phyloP scores from a whole-genome alignment of 2,329 filamentous ascomycete genomes.

The Microcera coccophila region DNA sequence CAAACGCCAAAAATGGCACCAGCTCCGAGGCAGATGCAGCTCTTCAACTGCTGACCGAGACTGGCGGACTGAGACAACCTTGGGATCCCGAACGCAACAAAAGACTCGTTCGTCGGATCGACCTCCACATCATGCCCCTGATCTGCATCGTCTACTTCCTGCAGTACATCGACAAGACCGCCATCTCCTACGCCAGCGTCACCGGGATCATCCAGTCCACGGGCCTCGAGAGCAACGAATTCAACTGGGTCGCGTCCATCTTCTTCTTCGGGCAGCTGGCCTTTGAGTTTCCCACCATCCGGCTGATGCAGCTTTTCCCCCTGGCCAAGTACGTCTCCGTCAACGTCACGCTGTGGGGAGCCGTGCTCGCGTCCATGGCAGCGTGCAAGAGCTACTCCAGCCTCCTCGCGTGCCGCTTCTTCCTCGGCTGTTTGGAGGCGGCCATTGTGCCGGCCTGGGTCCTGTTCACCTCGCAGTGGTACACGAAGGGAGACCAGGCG shows the following conservation, averaged over 20 bases:
- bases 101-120: constrained; percentile 19
- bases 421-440: constrained; percentile 14
- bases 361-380: constrained; percentile 13
- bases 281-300: constrained; percentile 37
- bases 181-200: constrained; percentile 24
- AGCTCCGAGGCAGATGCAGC: constrained; percentile 13
- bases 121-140: constrained; percentile 21
- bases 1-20: neutral
- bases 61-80: constrained; percentile 8
- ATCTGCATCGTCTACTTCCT: constrained; percentile 23
- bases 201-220: constrained; percentile 25
- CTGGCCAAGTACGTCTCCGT: constrained; percentile 36
- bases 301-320: constrained; percentile 37
- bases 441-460: constrained; percentile 15
- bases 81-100: constrained; percentile 10
- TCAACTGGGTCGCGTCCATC: constrained; percentile 36
- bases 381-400: constrained; percentile 14
- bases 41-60: constrained; percentile 15
- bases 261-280: constrained; percentile 35
- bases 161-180: constrained; percentile 26
- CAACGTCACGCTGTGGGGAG: constrained; percentile 35
- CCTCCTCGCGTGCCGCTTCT: constrained; percentile 14
- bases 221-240: constrained; percentile 38
- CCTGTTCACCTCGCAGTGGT: constrained; percentile 19
- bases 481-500: constrained; percentile 18